Percentiles rank a stretch among this genome's conserved stretches.
Conservation (phyloP, 2,329 filamentous ascomycete species). For the Fusarium poae region DNA sequence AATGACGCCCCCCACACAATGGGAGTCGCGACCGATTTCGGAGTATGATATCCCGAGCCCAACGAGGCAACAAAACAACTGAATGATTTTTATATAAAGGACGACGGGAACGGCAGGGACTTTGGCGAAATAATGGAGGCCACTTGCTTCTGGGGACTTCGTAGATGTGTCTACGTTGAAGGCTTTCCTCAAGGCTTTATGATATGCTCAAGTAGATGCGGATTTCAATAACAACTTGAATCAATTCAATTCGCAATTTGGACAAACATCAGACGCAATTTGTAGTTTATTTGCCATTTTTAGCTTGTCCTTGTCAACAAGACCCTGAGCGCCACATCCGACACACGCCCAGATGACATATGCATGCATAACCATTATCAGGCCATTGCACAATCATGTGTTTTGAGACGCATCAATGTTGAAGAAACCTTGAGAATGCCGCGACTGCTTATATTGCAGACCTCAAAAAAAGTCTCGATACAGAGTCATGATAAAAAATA, state of each 20-base stretch:
- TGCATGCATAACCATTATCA: conserved; percentile 1
- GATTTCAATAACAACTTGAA: conserved; percentile 34
- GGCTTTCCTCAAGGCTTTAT: conserved; percentile 35
- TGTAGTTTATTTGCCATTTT: background rate
- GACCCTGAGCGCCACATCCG: conserved; percentile 31
- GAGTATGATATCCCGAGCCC: conserved; percentile 41
- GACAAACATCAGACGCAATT: background rate
- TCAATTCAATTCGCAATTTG: conserved; percentile 11
- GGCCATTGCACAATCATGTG: background rate
- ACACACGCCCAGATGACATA: conserved; percentile 1
- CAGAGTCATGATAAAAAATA: background rate
- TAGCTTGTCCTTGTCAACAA: background rate
- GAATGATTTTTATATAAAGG: conserved; percentile 42
- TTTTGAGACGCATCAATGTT: background rate
- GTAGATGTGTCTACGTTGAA: conserved; percentile 41
- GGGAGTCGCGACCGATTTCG: conserved; percentile 41
- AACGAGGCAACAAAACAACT: conserved; percentile 26
- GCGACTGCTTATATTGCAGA: background rate
- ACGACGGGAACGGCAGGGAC: conserved; percentile 36
- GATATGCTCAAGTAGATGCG: conserved; percentile 40
- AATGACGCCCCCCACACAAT: conserved; percentile 35
- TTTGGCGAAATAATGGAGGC: conserved; percentile 42
- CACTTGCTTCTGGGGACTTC: conserved; percentile 38
- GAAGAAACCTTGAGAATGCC: background rate
- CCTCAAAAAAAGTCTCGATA: background rate